Base-by-base conservation (phyloP, 768 basidiomycete genomes). In the Mycena leptocephala region DNA sequence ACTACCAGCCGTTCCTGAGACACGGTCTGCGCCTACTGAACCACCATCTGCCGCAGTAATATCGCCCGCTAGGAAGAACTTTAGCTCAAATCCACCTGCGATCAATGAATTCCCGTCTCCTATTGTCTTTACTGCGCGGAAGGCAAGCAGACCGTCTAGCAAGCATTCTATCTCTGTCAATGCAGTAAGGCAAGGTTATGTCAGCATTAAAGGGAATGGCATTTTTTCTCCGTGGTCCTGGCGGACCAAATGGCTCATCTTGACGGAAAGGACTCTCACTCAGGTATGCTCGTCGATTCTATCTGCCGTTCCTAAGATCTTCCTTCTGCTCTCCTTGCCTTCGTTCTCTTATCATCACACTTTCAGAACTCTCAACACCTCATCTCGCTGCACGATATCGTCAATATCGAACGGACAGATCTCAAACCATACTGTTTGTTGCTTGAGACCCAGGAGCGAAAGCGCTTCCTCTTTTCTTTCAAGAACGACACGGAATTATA, bases 401-500 rank as follows among this genome's bases (percentile, higher is more conserved):
- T 93, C 33, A 95, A 94, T 80, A 93, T 99, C 80, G 96, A 97
- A 82, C 93, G 98, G 16, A 96, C 94, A 64, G 97, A 99, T 83
- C 86, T 97, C 79, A 98, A 98, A 83, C 97, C 97, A 0, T 99
- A 98, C 82, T 99, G 98, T 81, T 87, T 99, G 0, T 87, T 96
- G 20, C 85, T 99, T 26, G 96, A 97, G 80, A 93, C 95, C 6
- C 95, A 93, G 80, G 95, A 96, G 72, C 64, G 74, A 61, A 96
- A 95, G 83, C 92, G 94, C 46, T 94, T 92, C 81, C 94, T 91
- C 82, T 86, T 97, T 62, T 92, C 96, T 2, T 87, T 98, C 76
- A 98, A 97, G 87, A 95, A 89, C 78, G 97, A 99, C 82, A 96
- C 97, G 79, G 98, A 99, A 81, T 90, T 99, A n/a, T 99, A 99